phyloP scores from a whole-genome alignment of 768 basidiomycete species.

The Auricularia heimuer region DNA sequence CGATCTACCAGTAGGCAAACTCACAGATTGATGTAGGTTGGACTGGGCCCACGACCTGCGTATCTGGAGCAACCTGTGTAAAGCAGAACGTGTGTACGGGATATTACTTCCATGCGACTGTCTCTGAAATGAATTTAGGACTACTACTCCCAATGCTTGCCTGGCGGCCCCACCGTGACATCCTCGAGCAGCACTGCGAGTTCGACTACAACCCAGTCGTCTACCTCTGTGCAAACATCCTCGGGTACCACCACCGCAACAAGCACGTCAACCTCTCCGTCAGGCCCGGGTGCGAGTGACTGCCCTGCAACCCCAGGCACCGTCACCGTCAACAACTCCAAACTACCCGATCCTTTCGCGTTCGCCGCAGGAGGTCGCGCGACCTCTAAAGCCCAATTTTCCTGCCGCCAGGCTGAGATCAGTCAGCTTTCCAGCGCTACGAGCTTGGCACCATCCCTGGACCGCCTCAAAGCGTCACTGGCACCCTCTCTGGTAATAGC shows the following conservation, averaged over 20 bases:
- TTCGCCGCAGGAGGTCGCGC: conserved; percentile 18
- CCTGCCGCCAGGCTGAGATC: conserved; percentile 42
- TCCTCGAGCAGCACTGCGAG: not conserved
- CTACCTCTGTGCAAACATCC: not conserved
- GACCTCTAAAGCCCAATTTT: conserved; percentile 28
- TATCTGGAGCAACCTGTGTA: not conserved
- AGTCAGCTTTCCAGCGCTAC: conserved; percentile 39
- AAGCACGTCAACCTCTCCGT: not conserved
- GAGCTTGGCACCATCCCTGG: conserved; percentile 43
- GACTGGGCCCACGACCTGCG: not conserved
- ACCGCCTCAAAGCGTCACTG: conserved; percentile 36
- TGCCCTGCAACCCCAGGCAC: not conserved
- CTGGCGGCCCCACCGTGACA: not conserved
- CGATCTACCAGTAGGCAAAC: too few relatives aligned
- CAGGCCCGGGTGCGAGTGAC: not conserved
- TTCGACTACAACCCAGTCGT: not conserved
- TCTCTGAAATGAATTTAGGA: not conserved
- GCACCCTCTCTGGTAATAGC: conserved; percentile 33
- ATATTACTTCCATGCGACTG: too few relatives aligned
- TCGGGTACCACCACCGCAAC: not conserved
- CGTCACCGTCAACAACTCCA: conserved; percentile 25
- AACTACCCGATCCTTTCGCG: conserved; percentile 46
- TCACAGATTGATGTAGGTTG: not conserved
- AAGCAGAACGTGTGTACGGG: not conserved
- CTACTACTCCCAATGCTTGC: not conserved